Base-by-base conservation (phyloP, 345 rosid genomes). In the Gossypium raimondii region DNA sequence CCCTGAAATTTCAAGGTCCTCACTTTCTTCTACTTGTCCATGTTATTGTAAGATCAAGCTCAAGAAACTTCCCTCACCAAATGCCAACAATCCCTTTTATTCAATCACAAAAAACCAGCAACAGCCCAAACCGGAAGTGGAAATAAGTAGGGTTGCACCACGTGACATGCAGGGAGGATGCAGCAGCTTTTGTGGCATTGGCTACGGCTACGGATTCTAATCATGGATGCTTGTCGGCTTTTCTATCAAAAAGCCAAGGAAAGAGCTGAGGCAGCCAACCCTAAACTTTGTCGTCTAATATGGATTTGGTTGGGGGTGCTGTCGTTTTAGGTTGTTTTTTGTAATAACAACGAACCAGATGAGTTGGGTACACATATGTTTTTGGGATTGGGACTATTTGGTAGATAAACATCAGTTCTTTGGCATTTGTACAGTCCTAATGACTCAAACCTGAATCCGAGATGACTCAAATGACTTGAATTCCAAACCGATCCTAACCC, bases 81-180 rank as follows among this genome's bases (percentile, higher is more conserved):
- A 13, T 62, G 11, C 83, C 89, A 14, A 4, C 87, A 0, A 67
- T 87, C 17, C 89, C 92, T 34, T 41, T 76, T 0, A 38, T 76
- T 48, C 83, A 81, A 85, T 16, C 25, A 76, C 53, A 48, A 10
- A 27, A 73, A 24, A 45, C n/a, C 53, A 11, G 18, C 16, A 70
- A 16, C 73, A 53, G 43, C 48, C 65, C 83, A 89, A 80, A 73
- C 91, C 95, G 1, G 90, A 85, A 79, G 95, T 94, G 73, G 98
- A 92, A 76, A 85, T 94, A 0, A 77, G 86, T 94, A 0, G 97
- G 98, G 4, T 89, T 90, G 52, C 89, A 87, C 76, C 94, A 92
- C 81, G 97, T 94, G 93, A 91, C 87, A 29, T 94, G 98, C 84
- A 91, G 89, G 62, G 98, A 92, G 91, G 98, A 94, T 57, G 98